These are phyloP conservation scores for Zizania palustris DNA, from an alignment of 202 grass and related monocot genomes.

Conservation along the genomic window DNA sequence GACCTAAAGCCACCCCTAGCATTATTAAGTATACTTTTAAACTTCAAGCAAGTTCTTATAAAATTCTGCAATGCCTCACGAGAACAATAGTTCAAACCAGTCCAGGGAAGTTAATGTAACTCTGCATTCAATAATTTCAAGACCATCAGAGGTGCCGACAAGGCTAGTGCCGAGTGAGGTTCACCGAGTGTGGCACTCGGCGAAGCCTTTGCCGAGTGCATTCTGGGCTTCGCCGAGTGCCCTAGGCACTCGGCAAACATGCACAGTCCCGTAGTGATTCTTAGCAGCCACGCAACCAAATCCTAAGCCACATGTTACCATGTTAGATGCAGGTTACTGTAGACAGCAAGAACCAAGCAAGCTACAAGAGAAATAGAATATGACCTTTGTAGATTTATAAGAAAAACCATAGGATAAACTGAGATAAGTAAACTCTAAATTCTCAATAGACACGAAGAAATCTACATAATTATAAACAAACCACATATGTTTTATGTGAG, in stretches of 20 bases:
- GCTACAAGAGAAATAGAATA: neutral
- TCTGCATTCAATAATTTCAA: slow-evolving; percentile 20
- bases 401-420: neutral
- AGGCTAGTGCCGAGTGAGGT: too few species aligned
- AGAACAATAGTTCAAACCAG: neutral
- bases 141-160: neutral
- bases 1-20: neutral
- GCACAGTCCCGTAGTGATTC: too few species aligned
- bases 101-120: neutral
- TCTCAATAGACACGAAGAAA: neutral
- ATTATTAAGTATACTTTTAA: neutral
- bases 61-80: neutral
- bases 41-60: neutral
- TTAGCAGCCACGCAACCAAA: neutral
- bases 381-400: neutral
- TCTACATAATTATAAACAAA: neutral
- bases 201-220: too few species aligned
- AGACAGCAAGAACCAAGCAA: neutral
- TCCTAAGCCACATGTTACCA: neutral
- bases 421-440: neutral
- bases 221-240: too few species aligned
- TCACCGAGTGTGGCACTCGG: too few species aligned
- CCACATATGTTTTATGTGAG: neutral
- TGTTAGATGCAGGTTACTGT: neutral
- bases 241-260: too few species aligned